phyloP scores from a whole-genome alignment of 306 rosid genomes.

The Vicia villosa region DNA sequence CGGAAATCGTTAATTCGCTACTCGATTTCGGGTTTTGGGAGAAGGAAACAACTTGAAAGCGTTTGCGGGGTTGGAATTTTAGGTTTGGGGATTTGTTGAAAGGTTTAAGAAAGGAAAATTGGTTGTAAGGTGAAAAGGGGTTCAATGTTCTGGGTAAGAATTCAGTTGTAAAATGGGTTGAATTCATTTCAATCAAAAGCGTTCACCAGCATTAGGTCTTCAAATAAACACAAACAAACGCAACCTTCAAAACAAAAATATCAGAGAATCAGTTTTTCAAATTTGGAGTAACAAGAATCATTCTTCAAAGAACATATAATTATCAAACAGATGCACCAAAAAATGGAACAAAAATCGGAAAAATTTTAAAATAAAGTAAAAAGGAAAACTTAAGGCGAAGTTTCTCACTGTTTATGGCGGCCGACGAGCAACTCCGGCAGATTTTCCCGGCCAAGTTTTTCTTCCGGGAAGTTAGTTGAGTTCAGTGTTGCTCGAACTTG shows the following conservation, averaged over 20 bases:
- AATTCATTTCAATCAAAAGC: slow-evolving; percentile 44
- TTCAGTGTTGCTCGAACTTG: not conserved
- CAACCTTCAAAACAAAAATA: slow-evolving; percentile 43
- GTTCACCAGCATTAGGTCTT: slow-evolving; percentile 12
- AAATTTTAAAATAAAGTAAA: not conserved
- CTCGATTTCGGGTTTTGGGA: slow-evolving; percentile 23
- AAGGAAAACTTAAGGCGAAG: not conserved
- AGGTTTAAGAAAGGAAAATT: slow-evolving; percentile 35
- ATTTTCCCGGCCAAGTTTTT: not conserved
- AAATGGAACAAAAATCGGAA: not conserved
- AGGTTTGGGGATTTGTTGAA: slow-evolving; percentile 40
- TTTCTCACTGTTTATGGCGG: not conserved
- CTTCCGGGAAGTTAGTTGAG: not conserved
- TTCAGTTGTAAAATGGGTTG: slow-evolving; percentile 30
- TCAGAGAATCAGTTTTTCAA: slow-evolving; percentile 7
- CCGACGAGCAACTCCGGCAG: not conserved
- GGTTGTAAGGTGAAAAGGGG: slow-evolving; percentile 38
- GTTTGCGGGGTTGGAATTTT: slow-evolving; percentile 29
- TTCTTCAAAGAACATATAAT: not conserved
- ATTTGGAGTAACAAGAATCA: slow-evolving; percentile 9
- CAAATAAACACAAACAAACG: slow-evolving; percentile 5
- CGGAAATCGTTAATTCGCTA: not conserved
- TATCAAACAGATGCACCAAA: not conserved
- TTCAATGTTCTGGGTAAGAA: slow-evolving; percentile 40
- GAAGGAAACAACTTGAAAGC: slow-evolving; percentile 28